phyloP scores from a whole-genome alignment of 257 asterid species.

The Parsonsia alboflavescens region DNA sequence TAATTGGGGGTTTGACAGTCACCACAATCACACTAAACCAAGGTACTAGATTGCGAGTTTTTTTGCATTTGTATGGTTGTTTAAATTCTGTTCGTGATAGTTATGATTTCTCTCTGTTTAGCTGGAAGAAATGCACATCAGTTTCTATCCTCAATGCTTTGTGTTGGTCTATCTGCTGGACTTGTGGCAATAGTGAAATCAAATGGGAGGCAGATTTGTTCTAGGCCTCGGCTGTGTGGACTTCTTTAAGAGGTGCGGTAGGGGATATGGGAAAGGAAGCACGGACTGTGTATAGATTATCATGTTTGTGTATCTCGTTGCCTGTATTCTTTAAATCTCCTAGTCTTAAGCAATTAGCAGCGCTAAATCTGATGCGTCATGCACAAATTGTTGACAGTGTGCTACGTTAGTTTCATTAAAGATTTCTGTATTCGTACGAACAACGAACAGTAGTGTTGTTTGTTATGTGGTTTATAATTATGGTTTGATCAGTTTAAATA shows the following conservation, averaged over 20 bases:
- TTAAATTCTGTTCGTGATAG: not conserved
- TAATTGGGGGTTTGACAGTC: slow-evolving; percentile 85
- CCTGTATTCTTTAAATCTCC: not conserved
- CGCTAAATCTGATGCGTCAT: not conserved
- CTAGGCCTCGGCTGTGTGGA: slow-evolving; percentile 90
- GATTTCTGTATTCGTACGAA: not conserved
- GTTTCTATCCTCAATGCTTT: slow-evolving; percentile 53
- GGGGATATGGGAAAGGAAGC: not conserved
- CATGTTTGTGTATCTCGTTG: not conserved
- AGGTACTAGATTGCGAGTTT: slow-evolving; percentile 36
- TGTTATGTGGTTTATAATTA: not conserved
- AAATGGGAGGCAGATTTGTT: slow-evolving; percentile 91
- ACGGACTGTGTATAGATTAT: not conserved
- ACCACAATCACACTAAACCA: slow-evolving; percentile 85
- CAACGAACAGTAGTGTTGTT: not conserved
- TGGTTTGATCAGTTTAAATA: not conserved
- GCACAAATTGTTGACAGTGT: not conserved
- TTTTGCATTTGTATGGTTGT: not conserved
- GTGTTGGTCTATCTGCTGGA: slow-evolving; percentile 83
- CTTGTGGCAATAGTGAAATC: slow-evolving; percentile 72
- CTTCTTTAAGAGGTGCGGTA: slow-evolving; percentile 51
- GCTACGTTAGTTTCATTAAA: not conserved
- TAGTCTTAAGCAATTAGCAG: not conserved
- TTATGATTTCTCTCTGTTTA: slow-evolving; percentile 6
- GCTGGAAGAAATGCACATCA: slow-evolving; percentile 69